Percentiles rank a stretch among this genome's conserved stretches.
phyloP scores from a whole-genome alignment of 345 rosid genomes.

The Linum lewisii region DNA sequence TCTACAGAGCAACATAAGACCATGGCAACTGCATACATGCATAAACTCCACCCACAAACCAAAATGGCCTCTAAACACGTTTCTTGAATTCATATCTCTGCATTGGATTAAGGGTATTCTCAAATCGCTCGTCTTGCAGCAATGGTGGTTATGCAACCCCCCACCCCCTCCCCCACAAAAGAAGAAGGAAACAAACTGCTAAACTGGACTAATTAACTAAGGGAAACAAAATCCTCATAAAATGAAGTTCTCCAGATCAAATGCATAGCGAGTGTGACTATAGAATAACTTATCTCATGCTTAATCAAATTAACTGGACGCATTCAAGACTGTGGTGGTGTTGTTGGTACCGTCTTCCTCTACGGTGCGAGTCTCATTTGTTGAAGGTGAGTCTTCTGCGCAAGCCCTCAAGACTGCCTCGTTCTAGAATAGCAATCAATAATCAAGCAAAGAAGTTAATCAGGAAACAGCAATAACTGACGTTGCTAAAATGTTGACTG shows the following conservation, averaged over 20 bases:
- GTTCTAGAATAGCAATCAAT: constrained; percentile 9
- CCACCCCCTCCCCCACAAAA: too few species aligned
- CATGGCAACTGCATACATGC: too few species aligned
- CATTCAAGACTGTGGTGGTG: constrained; percentile 3
- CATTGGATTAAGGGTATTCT: not conserved
- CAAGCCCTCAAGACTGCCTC: constrained; percentile 23
- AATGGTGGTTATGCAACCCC: too few species aligned
- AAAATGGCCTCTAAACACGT: not conserved
- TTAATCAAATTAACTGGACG: constrained; percentile 6
- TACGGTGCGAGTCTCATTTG: constrained; percentile 1
- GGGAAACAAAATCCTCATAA: not conserved
- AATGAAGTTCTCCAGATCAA: not conserved
- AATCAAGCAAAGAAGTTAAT: not conserved
- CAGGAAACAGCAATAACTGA: not conserved
- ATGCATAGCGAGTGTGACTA: not conserved
- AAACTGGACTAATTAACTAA: not conserved
- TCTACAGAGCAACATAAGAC: too few species aligned
- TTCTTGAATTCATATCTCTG: not conserved
- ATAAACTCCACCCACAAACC: not conserved
- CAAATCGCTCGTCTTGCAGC: not conserved
- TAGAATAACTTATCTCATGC: not conserved
- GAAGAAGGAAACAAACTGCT: not conserved
- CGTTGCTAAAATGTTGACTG: not conserved
- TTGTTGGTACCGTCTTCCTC: constrained; percentile 1
- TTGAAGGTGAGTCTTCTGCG: constrained; percentile 13